phyloP scores from a whole-genome alignment of 2,329 filamentous ascomycete species.

The Ceratocystis papillata region DNA sequence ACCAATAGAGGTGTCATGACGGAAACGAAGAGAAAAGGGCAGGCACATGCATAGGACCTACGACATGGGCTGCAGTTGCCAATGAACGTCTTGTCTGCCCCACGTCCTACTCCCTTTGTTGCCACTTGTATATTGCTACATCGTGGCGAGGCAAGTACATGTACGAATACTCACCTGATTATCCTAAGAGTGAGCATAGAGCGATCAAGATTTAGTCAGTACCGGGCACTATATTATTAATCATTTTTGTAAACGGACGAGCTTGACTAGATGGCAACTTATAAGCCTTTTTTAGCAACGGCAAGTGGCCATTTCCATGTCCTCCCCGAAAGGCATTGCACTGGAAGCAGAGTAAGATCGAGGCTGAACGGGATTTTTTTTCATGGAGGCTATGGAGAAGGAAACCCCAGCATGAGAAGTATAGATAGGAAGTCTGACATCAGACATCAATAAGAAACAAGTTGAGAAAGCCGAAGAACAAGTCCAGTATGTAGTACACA shows the following conservation, averaged over 20 bases:
- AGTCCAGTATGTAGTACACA: slow-evolving; percentile 8
- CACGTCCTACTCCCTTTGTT: not conserved
- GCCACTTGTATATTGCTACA: not conserved
- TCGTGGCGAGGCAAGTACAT: not conserved
- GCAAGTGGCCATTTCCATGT: no score
- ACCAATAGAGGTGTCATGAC: no score
- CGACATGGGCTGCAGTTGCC: not conserved
- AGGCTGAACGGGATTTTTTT: not conserved
- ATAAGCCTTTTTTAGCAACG: no score
- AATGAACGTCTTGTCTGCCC: not conserved
- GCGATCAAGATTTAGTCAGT: not conserved
- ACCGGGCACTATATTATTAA: no score
- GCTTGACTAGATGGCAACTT: no score
- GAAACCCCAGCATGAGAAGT: not conserved
- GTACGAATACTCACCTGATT: not conserved
- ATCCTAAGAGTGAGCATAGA: not conserved
- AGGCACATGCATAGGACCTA: not conserved
- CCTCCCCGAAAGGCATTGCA: no score
- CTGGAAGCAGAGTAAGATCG: not conserved
- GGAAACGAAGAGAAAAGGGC: no score
- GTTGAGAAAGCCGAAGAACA: not conserved
- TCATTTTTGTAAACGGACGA: no score
- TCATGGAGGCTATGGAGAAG: not conserved
- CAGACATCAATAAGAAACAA: not conserved
- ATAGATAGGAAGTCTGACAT: not conserved